Percentiles rank a stretch among this genome's conserved stretches.
Conservation (phyloP, 176 grass and related monocot genomes). For the Dendrocalamus sinicus region DNA sequence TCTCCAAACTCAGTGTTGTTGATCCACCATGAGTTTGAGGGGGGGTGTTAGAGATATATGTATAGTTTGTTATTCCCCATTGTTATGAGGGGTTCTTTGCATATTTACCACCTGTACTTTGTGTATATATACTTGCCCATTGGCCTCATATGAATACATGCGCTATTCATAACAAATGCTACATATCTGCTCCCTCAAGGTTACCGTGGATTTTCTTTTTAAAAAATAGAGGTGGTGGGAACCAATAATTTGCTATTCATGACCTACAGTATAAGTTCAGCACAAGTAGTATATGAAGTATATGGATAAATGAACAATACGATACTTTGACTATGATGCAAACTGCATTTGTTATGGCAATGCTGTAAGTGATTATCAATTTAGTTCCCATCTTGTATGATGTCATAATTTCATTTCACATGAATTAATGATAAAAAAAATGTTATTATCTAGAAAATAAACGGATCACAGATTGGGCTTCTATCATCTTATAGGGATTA, state of each 20-base stretch:
- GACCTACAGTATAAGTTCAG: not conserved
- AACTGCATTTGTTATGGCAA: not conserved
- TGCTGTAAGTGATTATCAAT: not conserved
- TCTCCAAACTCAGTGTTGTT: no score
- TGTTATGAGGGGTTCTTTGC: no score
- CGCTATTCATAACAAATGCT: no score
- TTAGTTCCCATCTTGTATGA: slow-evolving; percentile 6
- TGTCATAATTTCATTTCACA: slow-evolving; percentile 24
- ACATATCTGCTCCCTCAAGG: slow-evolving; percentile 13
- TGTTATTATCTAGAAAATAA: slow-evolving; percentile 19
- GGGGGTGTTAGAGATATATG: no score
- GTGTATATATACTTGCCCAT: no score
- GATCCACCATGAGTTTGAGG: no score
- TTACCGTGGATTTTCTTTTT: not conserved
- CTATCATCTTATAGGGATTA: not conserved
- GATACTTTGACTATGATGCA: not conserved
- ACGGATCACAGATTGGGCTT: not conserved
- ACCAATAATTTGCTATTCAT: not conserved
- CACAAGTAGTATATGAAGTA: not conserved
- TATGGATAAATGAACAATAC: not conserved
- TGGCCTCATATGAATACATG: no score
- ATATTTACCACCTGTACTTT: no score
- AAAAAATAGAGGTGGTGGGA: not conserved
- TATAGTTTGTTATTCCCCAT: no score
- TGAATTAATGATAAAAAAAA: slow-evolving; percentile 10